Percentiles rank a stretch among this genome's conserved stretches.
Conservation (phyloP, 305 asterid genomes). For the Plantago rigida region DNA sequence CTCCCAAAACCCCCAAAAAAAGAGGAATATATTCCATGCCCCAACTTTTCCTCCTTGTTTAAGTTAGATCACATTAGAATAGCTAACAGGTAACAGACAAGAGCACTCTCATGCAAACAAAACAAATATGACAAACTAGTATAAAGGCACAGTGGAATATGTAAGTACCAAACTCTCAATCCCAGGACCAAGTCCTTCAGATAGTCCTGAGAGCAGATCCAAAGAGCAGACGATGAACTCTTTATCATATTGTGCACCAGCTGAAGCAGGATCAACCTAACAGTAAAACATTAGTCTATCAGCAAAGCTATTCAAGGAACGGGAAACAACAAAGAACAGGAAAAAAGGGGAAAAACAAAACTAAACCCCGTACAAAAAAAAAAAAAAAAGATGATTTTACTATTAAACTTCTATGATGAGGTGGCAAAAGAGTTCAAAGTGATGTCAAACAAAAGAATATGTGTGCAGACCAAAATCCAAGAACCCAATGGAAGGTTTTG, state of each 20-base stretch:
- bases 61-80: slow-evolving; percentile 1
- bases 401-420: no score
- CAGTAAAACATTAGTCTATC: slow-evolving; percentile 21
- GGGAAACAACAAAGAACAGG: slow-evolving; percentile 1
- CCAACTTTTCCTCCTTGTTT: background rate
- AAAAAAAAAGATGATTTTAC: no score
- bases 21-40: background rate
- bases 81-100: slow-evolving; percentile 12
- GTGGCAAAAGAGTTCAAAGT: no score
- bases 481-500: background rate
- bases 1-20: no score
- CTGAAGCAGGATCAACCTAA: slow-evolving; percentile 73
- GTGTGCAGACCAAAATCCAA: no score
- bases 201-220: slow-evolving; percentile 92
- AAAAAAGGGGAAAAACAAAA: background rate
- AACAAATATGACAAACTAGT: slow-evolving; percentile 15
- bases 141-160: slow-evolving; percentile 18
- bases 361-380: no score
- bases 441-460: no score
- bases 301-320: slow-evolving; percentile 17
- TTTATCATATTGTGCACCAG: slow-evolving; percentile 75
- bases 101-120: slow-evolving; percentile 9
- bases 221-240: slow-evolving; percentile 81
- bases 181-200: slow-evolving; percentile 90
- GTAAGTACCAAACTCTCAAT: slow-evolving; percentile 76